Conservation (phyloP, 345 rosid genomes). For the Hibiscus trionum region DNA sequence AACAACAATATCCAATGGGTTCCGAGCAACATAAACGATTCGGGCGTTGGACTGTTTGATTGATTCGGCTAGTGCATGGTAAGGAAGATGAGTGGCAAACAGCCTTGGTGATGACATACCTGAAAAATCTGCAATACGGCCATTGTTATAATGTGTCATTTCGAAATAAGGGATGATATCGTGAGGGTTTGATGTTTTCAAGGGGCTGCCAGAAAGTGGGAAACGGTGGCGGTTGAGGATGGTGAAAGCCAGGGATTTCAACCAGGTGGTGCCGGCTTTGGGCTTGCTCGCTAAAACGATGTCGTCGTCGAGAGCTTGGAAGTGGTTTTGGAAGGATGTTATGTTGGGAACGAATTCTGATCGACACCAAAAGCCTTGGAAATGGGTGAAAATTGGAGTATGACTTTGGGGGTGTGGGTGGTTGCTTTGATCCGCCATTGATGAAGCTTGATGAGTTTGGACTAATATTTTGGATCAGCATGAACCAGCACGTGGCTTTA, state of each 20-base stretch:
- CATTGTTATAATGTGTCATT: background rate
- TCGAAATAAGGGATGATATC: background rate
- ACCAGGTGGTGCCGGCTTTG: background rate
- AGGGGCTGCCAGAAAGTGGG: background rate
- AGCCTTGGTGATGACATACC: background rate
- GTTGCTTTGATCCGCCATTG: background rate
- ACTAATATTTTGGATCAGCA: too few species aligned
- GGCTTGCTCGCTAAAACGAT: background rate
- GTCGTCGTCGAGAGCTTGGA: background rate
- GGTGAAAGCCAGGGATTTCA: background rate
- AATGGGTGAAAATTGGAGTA: background rate
- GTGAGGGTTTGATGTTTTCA: background rate
- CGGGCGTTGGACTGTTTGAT: background rate
- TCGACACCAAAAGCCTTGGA: slow-evolving; percentile 8
- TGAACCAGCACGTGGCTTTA: too few species aligned
- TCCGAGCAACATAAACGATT: background rate
- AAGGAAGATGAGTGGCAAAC: background rate
- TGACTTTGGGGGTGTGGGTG: background rate
- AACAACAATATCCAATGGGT: background rate
- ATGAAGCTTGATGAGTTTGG: background rate
- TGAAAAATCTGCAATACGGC: background rate
- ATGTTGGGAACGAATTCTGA: background rate
- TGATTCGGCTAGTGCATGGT: background rate
- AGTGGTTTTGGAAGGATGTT: slow-evolving; percentile 5
- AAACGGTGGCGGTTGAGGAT: background rate